Evolutionary conservation across 2,329 filamentous ascomycete species (phyloP), one percentile per base, ranked within the genome.

Genomic region (Trichoderma aggressivum): DNA sequence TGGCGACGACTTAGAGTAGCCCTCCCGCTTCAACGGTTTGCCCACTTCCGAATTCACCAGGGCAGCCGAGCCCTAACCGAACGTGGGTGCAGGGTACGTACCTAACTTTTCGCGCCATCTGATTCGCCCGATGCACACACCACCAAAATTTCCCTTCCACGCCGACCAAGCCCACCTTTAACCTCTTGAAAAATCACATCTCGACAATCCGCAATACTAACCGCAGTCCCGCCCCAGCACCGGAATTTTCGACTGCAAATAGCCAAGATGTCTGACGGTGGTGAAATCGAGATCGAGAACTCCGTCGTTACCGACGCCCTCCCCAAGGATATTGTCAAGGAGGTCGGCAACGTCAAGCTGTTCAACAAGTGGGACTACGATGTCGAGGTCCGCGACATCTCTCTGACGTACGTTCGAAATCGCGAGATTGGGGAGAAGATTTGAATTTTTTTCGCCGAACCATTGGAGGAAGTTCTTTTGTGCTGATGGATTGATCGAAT

Each of bases 331-430:
- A 92, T 97, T 83, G 88, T 90, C 81, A 88, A 90, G 81, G 93
- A 97, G 87, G 91, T 96, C 86, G 94, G 94, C 86, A 91, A 89
- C 86, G 89, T 96, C 85, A 97, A 97, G 92, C 90, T 97, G 81
- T 97, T 97, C 91, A 97, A 96, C 91, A 97, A 97, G 87, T 97
- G 94, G 86, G 86, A 86, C 87, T 99, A 98, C 87, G 96, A 98
- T 91, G 95, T 99, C 83, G 96, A 99, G 90, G 96, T 99, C 86
- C 92, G 95, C 86, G 96, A 99, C 85, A 98, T 99, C 88, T 99
- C 96, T 81, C 90, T 99, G 88, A 98, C 95, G 96, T 99, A 97
- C 79, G 82, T 82, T 82, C 74, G 73, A 64, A 69, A 53, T 69
- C 58, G 55, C 66, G 66, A 69, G 47, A 58, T 60, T 47, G 56